These are phyloP conservation scores for Elaeis oleifera DNA, from an alignment of 202 grass and related monocot genomes.

Conservation along the genomic window DNA sequence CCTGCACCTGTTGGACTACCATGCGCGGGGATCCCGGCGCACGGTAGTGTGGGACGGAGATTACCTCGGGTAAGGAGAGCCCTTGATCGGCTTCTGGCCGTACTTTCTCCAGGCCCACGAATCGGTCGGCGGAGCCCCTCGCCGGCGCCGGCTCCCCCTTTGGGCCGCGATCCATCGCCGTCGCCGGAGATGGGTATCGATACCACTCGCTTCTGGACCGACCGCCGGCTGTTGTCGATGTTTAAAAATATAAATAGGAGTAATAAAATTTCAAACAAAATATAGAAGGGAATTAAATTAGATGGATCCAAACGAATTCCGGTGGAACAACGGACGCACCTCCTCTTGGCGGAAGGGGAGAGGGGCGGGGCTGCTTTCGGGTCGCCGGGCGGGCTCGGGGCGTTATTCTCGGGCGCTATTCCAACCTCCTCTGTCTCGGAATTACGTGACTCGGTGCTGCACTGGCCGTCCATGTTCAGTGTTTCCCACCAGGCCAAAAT, in stretches of 20 bases:
- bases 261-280: not conserved
- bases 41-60: no score
- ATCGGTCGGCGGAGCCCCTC: constrained; percentile 81
- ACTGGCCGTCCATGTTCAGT: constrained; percentile 32
- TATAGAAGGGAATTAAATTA: not conserved
- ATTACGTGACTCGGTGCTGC: constrained; percentile 20
- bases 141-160: constrained; percentile 36
- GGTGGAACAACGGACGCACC: constrained; percentile 24
- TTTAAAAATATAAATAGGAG: not conserved
- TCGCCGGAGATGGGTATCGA: constrained; percentile 54
- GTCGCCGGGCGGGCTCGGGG: not conserved
- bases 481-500: no score
- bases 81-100: constrained; percentile 88
- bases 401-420: not conserved
- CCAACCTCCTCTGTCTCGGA: constrained; percentile 4
- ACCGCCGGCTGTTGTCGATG: constrained; percentile 45
- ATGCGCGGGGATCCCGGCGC: no score
- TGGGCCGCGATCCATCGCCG: constrained; percentile 32
- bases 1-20: no score
- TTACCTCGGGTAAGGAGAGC: constrained; percentile 77
- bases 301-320: no score
- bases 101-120: constrained; percentile 91
- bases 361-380: constrained; percentile 26
- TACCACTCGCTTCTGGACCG: constrained; percentile 85
- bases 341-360: constrained; percentile 53